Conservation (phyloP, 2,329 filamentous ascomycete genomes). For the Didymella segeticola region DNA sequence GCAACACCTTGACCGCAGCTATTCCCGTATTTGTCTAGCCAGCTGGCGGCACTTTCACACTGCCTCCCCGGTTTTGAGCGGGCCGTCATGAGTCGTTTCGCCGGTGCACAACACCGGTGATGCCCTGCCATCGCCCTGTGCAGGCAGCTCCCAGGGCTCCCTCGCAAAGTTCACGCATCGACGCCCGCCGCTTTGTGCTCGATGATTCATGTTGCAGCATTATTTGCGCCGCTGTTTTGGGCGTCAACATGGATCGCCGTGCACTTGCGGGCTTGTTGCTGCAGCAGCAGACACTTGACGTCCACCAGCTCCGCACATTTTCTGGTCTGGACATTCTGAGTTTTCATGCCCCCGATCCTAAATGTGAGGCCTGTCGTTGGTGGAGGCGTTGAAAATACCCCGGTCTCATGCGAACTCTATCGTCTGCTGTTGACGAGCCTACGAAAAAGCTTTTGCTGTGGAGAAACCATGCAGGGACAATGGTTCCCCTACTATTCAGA, state of each 20-base stretch:
- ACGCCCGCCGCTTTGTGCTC: constrained; percentile 26
- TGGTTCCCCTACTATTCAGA: constrained; percentile 19
- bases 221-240: constrained; percentile 24
- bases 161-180: constrained; percentile 16
- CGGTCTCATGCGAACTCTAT: constrained; percentile 16
- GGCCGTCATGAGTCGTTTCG: constrained; percentile 21
- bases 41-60: constrained; percentile 23
- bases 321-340: constrained; percentile 22
- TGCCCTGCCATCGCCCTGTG: constrained; percentile 19
- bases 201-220: constrained; percentile 22
- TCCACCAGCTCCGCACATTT: constrained; percentile 13
- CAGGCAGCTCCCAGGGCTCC: constrained; percentile 15
- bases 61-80: constrained; percentile 33
- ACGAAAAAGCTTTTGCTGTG: constrained; percentile 21
- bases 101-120: constrained; percentile 29
- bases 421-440: constrained; percentile 10
- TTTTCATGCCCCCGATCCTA: constrained; percentile 28
- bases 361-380: constrained; percentile 24
- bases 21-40: constrained; percentile 21
- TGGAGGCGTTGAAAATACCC: constrained; percentile 29
- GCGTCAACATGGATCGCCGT: constrained; percentile 14
- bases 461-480: constrained; percentile 38
- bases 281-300: constrained; percentile 19
- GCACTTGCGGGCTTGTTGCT: constrained; percentile 19
- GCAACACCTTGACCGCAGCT: constrained; percentile 20